Evolutionary conservation across 352 stramenopile genomes (phyloP), one percentile per base, ranked within the genome.

Genomic region (Pythium coloratum): DNA sequence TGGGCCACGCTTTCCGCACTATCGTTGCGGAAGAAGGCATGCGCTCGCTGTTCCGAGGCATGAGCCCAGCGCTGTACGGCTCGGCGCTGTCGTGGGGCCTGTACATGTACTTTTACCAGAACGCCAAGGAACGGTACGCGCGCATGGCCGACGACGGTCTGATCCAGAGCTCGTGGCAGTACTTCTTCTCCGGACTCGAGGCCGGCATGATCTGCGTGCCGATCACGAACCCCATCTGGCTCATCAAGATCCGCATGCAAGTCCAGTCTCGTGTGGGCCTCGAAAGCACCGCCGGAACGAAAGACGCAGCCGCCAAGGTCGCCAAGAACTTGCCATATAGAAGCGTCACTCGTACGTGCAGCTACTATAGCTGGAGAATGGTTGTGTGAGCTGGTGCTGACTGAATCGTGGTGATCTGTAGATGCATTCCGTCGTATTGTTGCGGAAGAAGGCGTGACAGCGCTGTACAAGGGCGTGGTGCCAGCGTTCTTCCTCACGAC

Each of bases 81-180:
- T 97, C 94, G 32, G 92, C 95, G 16, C 75, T 98, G 24, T 98
- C 92, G 18, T 99, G 97, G 97, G 97, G 97, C 13, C 84, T 98
- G 44, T 99, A 99, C 76, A 99, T 99, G 84, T 97, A 97, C 65
- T 86, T 99, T 55, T 99, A 99, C 75, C 96, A 99, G 81, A 89
- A 91, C 55, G 86, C 96, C 14, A 99, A 99, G 75, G 72, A 81
- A 55, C 73, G 86, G 1, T 95, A 93, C 55, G 84, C 80, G 33
- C 82, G 82, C 12, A 82, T 91, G 73, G 80, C 82, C 4, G 82
- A 91, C 46, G 74, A 86, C 54, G 82, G 82, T 12, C 71, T 81
- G 59, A 89, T 91, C 62, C 86, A 90, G 55, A 82, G 83, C 57
- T 92, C 80, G 49, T 91, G 82, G 80, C 82, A 92, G 66, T 85